Evolutionary conservation across 345 rosid species (phyloP).

Genomic region (Eucalyptus leucophloia): DNA sequence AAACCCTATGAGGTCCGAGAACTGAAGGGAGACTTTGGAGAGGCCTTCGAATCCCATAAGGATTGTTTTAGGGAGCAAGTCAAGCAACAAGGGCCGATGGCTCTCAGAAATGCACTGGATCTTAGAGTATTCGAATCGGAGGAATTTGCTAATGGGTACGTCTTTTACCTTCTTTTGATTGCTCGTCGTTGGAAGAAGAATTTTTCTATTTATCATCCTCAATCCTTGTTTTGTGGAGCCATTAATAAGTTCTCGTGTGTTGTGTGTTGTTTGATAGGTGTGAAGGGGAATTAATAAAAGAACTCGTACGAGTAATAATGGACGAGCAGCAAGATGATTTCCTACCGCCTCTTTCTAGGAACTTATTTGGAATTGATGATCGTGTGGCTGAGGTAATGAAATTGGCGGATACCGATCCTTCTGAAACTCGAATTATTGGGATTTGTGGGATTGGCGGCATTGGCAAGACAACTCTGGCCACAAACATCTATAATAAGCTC

Average conservation of each 20-base stretch:
- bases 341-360: background rate
- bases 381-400: background rate
- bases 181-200: too few relatives aligned
- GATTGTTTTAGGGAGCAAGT: fast-evolving
- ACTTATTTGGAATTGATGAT: background rate
- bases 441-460: background rate
- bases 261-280: background rate
- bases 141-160: too few relatives aligned
- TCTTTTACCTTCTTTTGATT: too few relatives aligned
- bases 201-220: too few relatives aligned
- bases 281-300: background rate
- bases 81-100: background rate
- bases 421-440: too few relatives aligned
- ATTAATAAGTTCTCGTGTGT: too few relatives aligned
- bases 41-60: fast-evolving
- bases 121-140: background rate
- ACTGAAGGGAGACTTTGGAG: background rate
- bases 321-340: background rate
- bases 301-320: background rate
- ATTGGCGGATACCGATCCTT: fast-evolving
- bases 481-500: background rate
- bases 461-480: background rate
- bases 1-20: too few relatives aligned
- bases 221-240: too few relatives aligned
- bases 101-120: background rate